Percentiles rank a stretch among this genome's conserved stretches.
phyloP scores from a whole-genome alignment of 2,329 filamentous ascomycete genomes.

The Venturia asperata region DNA sequence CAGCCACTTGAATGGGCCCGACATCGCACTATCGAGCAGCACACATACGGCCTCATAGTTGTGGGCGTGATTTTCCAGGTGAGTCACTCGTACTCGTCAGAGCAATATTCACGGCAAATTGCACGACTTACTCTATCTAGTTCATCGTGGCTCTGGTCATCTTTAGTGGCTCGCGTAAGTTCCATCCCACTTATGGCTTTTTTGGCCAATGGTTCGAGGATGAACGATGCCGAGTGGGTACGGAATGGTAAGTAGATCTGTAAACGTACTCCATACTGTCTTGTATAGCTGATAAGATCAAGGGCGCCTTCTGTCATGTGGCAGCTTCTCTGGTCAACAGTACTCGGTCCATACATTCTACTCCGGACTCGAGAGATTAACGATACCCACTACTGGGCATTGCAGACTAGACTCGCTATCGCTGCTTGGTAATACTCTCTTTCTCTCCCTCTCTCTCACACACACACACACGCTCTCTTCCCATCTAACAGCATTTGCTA shows the following conservation, averaged over 20 bases:
- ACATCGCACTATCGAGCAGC: constrained; percentile 41
- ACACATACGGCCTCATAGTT: constrained; percentile 45
- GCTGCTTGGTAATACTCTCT: constrained; percentile 34
- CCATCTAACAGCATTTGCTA: neutral
- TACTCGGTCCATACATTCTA: constrained; percentile 54
- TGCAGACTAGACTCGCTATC: constrained; percentile 52
- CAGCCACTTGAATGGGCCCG: constrained; percentile 34
- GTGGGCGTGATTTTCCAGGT: constrained; percentile 53
- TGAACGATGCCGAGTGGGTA: constrained; percentile 44
- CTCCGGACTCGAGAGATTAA: constrained; percentile 54
- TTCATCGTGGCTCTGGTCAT: constrained; percentile 52
- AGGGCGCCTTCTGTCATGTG: constrained; percentile 58
- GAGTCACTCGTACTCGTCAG: constrained; percentile 22
- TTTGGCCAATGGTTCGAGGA: constrained; percentile 44
- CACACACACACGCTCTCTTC: no score
- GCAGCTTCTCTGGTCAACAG: constrained; percentile 58
- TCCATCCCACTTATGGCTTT: constrained; percentile 51
- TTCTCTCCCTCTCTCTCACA: no score
- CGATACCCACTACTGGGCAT: constrained; percentile 60
- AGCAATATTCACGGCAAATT: neutral
- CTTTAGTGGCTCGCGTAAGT: constrained; percentile 58
- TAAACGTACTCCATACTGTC: neutral
- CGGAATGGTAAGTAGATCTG: constrained; percentile 51
- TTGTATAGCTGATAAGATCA: neutral
- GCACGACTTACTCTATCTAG: constrained; percentile 32